phyloP scores from a whole-genome alignment of 1,139 yeast species.

The Pichia sp. region DNA sequence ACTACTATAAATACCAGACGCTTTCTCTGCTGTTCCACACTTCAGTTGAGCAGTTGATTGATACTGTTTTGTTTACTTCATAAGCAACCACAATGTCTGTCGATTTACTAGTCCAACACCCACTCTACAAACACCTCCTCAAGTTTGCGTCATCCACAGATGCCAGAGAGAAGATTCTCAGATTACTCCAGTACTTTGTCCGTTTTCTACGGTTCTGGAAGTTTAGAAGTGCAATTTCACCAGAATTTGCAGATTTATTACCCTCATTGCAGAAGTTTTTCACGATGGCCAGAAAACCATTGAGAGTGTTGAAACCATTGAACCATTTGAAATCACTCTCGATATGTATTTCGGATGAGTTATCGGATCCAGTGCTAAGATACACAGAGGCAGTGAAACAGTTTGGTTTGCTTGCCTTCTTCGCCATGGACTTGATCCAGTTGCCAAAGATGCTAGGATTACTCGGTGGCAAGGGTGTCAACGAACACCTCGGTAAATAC shows the following conservation, averaged over 20 bases:
- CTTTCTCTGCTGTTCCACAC: too few relatives aligned
- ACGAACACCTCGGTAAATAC: background rate
- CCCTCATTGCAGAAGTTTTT: constrained; percentile 52
- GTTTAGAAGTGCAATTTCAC: constrained; percentile 6
- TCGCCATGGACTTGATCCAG: constrained; percentile 69
- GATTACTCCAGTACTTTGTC: constrained; percentile 79
- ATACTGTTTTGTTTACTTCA: too few relatives aligned
- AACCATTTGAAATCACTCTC: constrained; percentile 71
- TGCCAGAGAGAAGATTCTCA: constrained; percentile 76
- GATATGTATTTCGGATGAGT: constrained; percentile 67
- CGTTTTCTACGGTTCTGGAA: constrained; percentile 49
- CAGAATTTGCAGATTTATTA: constrained; percentile 2
- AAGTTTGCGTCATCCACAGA: constrained; percentile 58
- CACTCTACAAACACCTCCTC: constrained; percentile 62
- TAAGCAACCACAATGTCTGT: constrained; percentile 44
- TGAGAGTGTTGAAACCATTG: constrained; percentile 84
- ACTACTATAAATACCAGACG: too few relatives aligned
- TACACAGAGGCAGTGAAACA: constrained; percentile 62
- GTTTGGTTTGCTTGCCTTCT: constrained; percentile 71
- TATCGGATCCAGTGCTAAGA: constrained; percentile 59
- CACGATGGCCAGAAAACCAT: constrained; percentile 74
- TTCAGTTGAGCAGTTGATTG: too few relatives aligned
- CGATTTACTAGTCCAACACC: constrained; percentile 72
- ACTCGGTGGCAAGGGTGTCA: constrained; percentile 27
- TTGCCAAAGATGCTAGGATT: constrained; percentile 54